These are phyloP conservation scores for Ilex aquifolium DNA, from an alignment of 257 asterid genomes.

Conservation along the genomic window DNA sequence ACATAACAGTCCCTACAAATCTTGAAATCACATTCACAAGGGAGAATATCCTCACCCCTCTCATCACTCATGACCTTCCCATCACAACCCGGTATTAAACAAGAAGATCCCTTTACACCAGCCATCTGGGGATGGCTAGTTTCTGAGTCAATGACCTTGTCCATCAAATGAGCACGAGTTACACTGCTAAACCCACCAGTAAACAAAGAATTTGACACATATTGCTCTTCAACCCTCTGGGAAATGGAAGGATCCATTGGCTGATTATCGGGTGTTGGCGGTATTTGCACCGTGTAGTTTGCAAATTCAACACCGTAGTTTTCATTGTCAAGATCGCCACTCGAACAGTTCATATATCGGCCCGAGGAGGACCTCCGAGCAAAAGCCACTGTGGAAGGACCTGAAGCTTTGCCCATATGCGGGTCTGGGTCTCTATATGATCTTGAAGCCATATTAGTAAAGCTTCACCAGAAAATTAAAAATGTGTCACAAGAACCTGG, in stretches of 20 bases:
- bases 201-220: neutral
- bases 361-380: neutral
- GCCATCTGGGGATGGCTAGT: neutral
- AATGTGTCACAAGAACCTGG: neutral
- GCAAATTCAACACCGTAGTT: neutral
- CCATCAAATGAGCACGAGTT: neutral
- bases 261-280: neutral
- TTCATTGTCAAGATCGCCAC: neutral
- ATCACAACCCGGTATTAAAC: neutral
- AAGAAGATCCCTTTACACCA: neutral
- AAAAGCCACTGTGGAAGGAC: neutral
- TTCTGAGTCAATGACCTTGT: neutral
- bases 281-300: neutral
- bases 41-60: neutral
- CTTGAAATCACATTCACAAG: conserved; percentile 1
- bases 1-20: neutral
- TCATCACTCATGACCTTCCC: neutral
- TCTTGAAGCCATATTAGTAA: neutral
- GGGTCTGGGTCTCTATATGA: neutral
- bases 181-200: neutral
- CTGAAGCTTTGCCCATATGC: neutral
- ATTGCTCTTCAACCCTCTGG: neutral
- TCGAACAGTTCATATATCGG: neutral
- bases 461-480: neutral
- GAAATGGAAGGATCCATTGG: neutral